phyloP scores from a whole-genome alignment of 352 stramenopile species.

The Hyaloperonospora brassicae region DNA sequence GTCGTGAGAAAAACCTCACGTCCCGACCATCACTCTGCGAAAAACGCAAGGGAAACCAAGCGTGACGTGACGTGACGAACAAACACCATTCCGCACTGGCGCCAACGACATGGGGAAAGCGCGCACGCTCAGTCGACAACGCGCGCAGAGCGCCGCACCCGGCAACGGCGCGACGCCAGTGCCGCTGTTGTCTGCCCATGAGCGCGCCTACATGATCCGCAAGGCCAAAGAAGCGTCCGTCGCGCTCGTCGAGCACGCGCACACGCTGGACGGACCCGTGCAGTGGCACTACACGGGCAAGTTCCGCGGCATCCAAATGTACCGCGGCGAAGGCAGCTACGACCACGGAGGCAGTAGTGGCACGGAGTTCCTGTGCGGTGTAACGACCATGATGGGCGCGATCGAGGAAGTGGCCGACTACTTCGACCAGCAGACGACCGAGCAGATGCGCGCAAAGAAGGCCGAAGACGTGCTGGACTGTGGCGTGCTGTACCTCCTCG shows the following conservation, averaged over 20 bases:
- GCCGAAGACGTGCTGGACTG: constrained; percentile 62
- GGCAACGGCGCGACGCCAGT: constrained; percentile 5
- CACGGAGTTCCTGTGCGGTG: constrained; percentile 63
- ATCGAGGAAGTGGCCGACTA: constrained; percentile 60
- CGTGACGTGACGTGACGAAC: constrained; percentile 7
- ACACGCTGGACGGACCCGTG: constrained; percentile 63
- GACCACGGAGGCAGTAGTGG: constrained; percentile 21
- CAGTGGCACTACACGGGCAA: constrained; percentile 75
- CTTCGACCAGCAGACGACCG: constrained; percentile 62
- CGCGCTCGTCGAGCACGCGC: constrained; percentile 58
- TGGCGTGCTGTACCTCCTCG: constrained; percentile 52
- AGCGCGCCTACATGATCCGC: constrained; percentile 55
- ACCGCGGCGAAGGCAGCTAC: constrained; percentile 58
- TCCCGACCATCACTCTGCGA: background rate
- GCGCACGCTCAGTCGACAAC: constrained; percentile 16
- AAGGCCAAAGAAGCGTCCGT: constrained; percentile 63
- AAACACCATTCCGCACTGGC: constrained; percentile 11
- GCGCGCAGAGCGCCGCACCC: constrained; percentile 12
- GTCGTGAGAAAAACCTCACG: background rate
- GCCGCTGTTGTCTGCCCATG: constrained; percentile 30
- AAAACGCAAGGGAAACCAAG: constrained; percentile 10
- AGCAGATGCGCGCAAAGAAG: constrained; percentile 49
- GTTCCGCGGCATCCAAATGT: constrained; percentile 71
- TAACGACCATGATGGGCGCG: constrained; percentile 64
- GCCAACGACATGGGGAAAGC: constrained; percentile 12